Percentiles rank a stretch among this genome's conserved stretches.
These are phyloP conservation scores for Starmerella davenportii DNA, from an alignment of 805 yeast genomes.

Conservation along the genomic window DNA sequence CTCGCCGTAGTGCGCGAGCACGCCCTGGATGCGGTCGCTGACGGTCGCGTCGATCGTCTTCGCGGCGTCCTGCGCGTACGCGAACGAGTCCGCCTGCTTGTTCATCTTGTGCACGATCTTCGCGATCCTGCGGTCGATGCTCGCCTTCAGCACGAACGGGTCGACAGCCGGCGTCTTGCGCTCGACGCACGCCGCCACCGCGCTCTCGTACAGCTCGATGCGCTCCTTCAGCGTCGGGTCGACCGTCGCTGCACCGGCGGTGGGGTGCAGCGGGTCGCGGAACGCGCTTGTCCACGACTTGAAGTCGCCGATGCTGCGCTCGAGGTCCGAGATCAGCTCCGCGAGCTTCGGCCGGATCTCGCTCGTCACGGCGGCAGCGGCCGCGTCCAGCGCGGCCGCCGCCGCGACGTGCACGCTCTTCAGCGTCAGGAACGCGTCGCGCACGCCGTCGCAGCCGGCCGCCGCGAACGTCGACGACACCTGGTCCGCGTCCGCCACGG, in stretches of 20 bases:
- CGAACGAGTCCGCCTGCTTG: conserved; percentile 71
- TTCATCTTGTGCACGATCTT: conserved; percentile 70
- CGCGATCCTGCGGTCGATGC: conserved; percentile 58
- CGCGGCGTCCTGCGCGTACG: conserved; percentile 74
- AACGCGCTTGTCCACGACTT: conserved; percentile 57
- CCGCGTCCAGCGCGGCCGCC: conserved; percentile 36
- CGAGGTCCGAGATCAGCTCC: conserved; percentile 53
- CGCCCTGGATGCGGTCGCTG: conserved; percentile 60
- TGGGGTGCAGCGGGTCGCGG: conserved; percentile 28
- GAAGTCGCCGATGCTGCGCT: conserved; percentile 77
- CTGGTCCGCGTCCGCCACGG: conserved; percentile 6
- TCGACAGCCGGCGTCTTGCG: conserved; percentile 27
- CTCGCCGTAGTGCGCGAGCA: conserved; percentile 53
- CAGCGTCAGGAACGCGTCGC: conserved; percentile 60
- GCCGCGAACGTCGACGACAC: conserved; percentile 37
- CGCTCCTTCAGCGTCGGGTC: conserved; percentile 19
- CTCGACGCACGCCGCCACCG: conserved; percentile 10
- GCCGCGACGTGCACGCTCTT: conserved; percentile 37
- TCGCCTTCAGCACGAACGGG: conserved; percentile 59
- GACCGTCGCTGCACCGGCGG: not conserved
- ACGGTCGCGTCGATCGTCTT: conserved; percentile 78
- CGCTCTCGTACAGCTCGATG: conserved; percentile 28
- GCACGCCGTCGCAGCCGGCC: conserved; percentile 61
- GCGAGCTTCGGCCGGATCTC: conserved; percentile 50
- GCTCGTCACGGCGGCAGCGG: conserved; percentile 38